phyloP scores from a whole-genome alignment of 2,329 filamentous ascomycete species.

The Calonectria pseudoreteaudii region DNA sequence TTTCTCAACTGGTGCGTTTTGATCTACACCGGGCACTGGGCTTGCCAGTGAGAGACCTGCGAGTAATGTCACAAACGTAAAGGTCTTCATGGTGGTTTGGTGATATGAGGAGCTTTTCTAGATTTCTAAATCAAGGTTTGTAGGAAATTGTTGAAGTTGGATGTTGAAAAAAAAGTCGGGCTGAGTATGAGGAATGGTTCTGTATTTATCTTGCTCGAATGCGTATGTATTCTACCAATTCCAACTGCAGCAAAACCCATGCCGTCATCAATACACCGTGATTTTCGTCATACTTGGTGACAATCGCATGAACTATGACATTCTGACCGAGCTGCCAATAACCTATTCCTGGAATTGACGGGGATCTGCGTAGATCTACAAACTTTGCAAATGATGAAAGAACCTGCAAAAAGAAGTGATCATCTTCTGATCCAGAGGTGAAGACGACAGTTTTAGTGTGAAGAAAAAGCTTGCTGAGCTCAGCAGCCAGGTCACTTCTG shows the following conservation, averaged over 20 bases:
- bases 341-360: neutral
- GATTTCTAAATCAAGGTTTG: neutral
- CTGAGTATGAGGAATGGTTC: too few relatives aligned
- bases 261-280: too few relatives aligned
- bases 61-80: neutral
- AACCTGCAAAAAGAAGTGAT: neutral
- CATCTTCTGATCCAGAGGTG: neutral
- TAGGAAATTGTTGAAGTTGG: too few relatives aligned
- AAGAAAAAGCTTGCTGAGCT: neutral
- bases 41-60: neutral
- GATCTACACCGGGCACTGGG: neutral
- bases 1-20: neutral
- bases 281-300: neutral
- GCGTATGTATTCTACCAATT: neutral
- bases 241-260: too few relatives aligned
- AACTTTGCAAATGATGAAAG: neutral
- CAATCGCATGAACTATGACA: neutral
- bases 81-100: neutral
- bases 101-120: too few relatives aligned
- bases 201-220: neutral
- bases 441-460: neutral
- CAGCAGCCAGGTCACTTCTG: neutral
- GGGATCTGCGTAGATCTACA: neutral
- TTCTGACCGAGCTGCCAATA: neutral
- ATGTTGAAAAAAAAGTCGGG: neutral